Conservation (phyloP, 805 yeast species). For the Wickerhamiella bombiphila region DNA sequence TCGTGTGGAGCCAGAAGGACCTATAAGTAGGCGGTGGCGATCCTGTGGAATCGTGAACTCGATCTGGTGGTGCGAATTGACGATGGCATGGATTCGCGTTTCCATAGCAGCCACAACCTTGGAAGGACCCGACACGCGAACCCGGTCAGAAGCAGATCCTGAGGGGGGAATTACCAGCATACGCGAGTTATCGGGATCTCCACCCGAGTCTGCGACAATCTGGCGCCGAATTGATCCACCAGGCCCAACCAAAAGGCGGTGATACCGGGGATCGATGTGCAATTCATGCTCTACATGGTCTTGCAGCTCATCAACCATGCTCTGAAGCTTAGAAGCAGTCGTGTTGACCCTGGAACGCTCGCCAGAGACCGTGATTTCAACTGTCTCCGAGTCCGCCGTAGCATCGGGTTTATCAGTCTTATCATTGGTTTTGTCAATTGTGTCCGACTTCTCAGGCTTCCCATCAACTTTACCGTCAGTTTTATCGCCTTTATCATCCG, state of each 20-base stretch:
- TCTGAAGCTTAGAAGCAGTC: constrained; percentile 50
- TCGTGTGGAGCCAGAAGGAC: constrained; percentile 66
- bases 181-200: constrained; percentile 37
- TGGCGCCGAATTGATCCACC: constrained; percentile 61
- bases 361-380: constrained; percentile 62
- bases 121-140: constrained; percentile 60
- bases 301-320: constrained; percentile 48
- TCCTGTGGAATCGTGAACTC: constrained; percentile 46
- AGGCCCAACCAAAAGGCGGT: constrained; percentile 62
- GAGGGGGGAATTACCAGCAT: constrained; percentile 58
- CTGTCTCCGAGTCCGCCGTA: constrained; percentile 17
- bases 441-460: constrained; percentile 13
- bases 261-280: constrained; percentile 59
- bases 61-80: constrained; percentile 32
- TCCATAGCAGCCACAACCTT: constrained; percentile 54
- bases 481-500: background rate
- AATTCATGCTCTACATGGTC: constrained; percentile 45
- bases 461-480: background rate
- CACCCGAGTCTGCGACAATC: constrained; percentile 69
- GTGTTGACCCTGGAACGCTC: constrained; percentile 58
- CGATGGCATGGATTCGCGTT: constrained; percentile 44
- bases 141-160: constrained; percentile 33
- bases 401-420: too few relatives aligned
- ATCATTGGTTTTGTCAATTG: constrained; percentile 3
- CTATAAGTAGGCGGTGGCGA: constrained; percentile 63